Conservation (phyloP, 257 asterid genomes). For the Scutellaria minor region DNA sequence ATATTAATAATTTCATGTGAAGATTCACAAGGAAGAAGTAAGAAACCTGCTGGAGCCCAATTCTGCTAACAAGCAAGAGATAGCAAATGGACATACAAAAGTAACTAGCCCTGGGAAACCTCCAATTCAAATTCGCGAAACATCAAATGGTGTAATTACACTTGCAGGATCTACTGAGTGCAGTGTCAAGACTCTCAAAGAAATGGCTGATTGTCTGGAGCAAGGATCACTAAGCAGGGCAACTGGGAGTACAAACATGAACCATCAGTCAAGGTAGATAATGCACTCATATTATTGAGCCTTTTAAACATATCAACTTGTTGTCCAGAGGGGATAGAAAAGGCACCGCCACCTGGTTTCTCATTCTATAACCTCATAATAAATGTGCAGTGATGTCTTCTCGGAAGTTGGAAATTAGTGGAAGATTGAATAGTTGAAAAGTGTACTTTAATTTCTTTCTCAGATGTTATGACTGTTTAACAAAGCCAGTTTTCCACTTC, state of each 20-base stretch:
- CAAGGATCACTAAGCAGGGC: constrained; percentile 90
- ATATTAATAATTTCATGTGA: constrained; percentile 26
- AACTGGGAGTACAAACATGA: constrained; percentile 98
- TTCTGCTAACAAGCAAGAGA: constrained; percentile 57
- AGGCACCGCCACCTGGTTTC: neutral
- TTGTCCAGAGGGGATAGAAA: neutral
- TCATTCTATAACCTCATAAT: constrained; percentile 23
- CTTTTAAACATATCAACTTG: constrained; percentile 5
- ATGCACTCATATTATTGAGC: neutral
- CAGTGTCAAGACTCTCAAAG: constrained; percentile 76
- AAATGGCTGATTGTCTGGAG: constrained; percentile 90
- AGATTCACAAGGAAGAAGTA: constrained; percentile 98
- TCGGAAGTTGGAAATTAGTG: neutral
- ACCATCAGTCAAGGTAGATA: constrained; percentile 82
- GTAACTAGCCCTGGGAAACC: constrained; percentile 70
- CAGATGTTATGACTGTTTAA: neutral
- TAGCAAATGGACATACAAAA: constrained; percentile 71
- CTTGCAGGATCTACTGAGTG: constrained; percentile 90
- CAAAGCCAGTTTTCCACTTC: neutral
- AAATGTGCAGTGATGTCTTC: constrained; percentile 9
- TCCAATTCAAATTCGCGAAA: constrained; percentile 90
- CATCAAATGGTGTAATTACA: constrained; percentile 89
- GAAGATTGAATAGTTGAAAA: constrained; percentile 4
- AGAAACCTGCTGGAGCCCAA: constrained; percentile 76
- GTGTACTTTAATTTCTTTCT: neutral